Conservation (phyloP, 208 protist species). For the Crithidia sp. region DNA sequence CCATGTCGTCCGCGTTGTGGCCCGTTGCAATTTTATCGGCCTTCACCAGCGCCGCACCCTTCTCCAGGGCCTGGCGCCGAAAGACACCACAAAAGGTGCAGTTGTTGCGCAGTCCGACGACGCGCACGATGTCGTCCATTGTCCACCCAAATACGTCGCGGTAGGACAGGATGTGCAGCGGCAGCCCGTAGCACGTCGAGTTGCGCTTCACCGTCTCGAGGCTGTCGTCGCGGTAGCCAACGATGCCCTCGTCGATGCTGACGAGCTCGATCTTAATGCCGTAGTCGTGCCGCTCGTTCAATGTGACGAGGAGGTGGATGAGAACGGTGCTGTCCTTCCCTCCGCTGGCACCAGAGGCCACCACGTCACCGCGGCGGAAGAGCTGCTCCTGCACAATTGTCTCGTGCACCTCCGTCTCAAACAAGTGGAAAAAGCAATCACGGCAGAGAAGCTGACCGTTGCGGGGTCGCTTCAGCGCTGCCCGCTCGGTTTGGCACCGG, state of each 20-base stretch:
- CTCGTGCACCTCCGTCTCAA: slow-evolving; percentile 96
- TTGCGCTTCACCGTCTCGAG: slow-evolving; percentile 97
- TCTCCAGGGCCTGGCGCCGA: slow-evolving; percentile 95
- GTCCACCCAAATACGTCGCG: slow-evolving; percentile 97
- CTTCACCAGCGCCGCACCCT: slow-evolving; percentile 87
- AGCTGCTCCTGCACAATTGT: slow-evolving; percentile 93
- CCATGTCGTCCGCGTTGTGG: slow-evolving; percentile 99
- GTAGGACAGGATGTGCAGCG: slow-evolving; percentile 95
- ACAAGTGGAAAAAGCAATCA: slow-evolving; percentile 94
- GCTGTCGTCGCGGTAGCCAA: slow-evolving; percentile 98
- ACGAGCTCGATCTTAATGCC: slow-evolving; percentile 94
- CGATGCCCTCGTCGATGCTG: slow-evolving; percentile 98
- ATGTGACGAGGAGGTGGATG: slow-evolving; percentile 91
- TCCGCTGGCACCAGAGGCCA: slow-evolving; percentile 96
- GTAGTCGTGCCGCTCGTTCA: slow-evolving; percentile 95
- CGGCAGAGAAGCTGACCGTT: slow-evolving; percentile 91
- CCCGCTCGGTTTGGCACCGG: slow-evolving; percentile 53
- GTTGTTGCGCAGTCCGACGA: slow-evolving; percentile 94
- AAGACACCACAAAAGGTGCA: slow-evolving; percentile 99
- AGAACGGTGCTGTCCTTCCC: slow-evolving; percentile 98
- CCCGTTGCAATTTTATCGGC: slow-evolving; percentile 96
- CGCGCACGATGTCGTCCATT: slow-evolving; percentile 97
- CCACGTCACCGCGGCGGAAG: slow-evolving; percentile 89
- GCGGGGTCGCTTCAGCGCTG: slow-evolving; percentile 91
- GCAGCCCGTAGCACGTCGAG: slow-evolving; percentile 90